Evolutionary conservation across 805 yeast genomes (phyloP).

Genomic region (Candida orba): DNA sequence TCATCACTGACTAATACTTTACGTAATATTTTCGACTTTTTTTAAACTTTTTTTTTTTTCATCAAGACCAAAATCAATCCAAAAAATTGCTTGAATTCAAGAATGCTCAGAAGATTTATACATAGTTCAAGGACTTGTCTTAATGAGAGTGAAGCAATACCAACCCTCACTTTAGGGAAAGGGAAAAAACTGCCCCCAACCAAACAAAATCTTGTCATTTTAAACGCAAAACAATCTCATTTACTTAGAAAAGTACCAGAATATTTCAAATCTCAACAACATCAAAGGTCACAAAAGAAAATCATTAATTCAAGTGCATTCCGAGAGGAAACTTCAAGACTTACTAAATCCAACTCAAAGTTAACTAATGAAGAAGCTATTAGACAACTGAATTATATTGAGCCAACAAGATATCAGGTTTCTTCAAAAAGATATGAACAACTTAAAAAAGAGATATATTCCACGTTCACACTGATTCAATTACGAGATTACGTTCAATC

Average conservation of each 20-base stretch:
- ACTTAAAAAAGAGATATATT: constrained; percentile 8
- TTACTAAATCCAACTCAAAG: not conserved
- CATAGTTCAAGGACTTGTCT: not conserved
- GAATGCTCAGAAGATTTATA: not conserved
- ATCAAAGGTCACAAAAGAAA: not conserved
- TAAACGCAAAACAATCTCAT: constrained; percentile 17
- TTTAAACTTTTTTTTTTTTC: not conserved
- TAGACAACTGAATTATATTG: constrained; percentile 8
- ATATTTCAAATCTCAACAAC: constrained; percentile 1
- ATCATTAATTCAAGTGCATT: not conserved
- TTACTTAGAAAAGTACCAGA: constrained; percentile 9
- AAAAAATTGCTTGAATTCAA: no score
- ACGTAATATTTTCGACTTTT: not conserved
- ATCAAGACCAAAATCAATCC: no score
- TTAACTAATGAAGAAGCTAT: constrained; percentile 6
- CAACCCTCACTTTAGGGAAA: constrained; percentile 8
- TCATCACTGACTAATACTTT: no score
- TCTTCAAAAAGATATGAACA: constrained; percentile 17
- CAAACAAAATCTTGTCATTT: constrained; percentile 18
- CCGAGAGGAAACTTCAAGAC: no score
- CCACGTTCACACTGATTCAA: constrained; percentile 13
- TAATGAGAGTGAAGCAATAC: not conserved
- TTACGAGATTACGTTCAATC: constrained; percentile 9
- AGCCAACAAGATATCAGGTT: constrained; percentile 11
- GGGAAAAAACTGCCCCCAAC: constrained; percentile 22